A percentile compares a stretch with the other conserved stretches of the same genome.
Conservation (phyloP, 129 eudicot species). For the Sambucus nigra region DNA sequence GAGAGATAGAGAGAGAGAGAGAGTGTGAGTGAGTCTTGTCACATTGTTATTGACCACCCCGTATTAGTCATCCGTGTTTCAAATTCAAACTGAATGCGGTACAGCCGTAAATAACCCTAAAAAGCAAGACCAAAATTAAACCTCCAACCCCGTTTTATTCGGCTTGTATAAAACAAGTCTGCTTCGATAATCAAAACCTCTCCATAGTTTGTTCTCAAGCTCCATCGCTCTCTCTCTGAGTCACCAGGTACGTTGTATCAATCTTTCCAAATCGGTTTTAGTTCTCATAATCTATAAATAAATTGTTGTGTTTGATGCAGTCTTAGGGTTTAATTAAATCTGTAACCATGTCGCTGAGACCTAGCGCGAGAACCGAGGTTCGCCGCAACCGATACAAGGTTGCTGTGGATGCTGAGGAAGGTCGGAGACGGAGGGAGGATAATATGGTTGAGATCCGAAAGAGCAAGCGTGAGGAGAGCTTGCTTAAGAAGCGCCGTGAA, state of each 20-base stretch:
- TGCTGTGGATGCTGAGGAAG: slow-evolving; percentile 50
- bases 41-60: no score
- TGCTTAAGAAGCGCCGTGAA: slow-evolving; percentile 54
- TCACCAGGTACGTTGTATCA: slow-evolving; percentile 16
- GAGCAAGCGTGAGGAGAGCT: slow-evolving; percentile 43
- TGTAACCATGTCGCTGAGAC: slow-evolving; percentile 44
- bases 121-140: background rate
- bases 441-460: slow-evolving; percentile 54
- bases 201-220: slow-evolving; percentile 9
- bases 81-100: slow-evolving; percentile 3
- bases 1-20: no score
- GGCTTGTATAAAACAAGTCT: slow-evolving; percentile 4
- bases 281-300: no score
- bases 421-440: slow-evolving; percentile 52
- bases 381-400: slow-evolving; percentile 54
- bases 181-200: slow-evolving; percentile 17
- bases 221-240: slow-evolving; percentile 19
- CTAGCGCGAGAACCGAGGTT: slow-evolving; percentile 44
- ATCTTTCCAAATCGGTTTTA: background rate
- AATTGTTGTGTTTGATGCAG: background rate
- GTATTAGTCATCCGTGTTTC: no score
- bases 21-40: no score
- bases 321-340: background rate
- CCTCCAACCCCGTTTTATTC: background rate
- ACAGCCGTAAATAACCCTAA: background rate